phyloP scores from a whole-genome alignment of 768 basidiomycete species.

The Agaricus blazei region DNA sequence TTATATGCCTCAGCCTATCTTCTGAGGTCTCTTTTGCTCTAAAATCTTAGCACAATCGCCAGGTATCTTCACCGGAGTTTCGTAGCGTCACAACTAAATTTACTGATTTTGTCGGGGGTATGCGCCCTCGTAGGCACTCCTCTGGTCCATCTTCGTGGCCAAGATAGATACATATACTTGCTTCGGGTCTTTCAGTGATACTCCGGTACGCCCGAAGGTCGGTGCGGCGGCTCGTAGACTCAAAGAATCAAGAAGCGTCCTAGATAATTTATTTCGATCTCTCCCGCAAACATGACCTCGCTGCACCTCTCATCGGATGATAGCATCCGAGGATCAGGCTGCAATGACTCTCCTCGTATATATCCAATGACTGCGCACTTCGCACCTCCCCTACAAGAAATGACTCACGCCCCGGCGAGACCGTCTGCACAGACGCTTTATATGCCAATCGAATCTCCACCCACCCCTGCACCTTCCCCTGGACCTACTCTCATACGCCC shows the following conservation, averaged over 20 bases:
- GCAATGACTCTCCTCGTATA: background rate
- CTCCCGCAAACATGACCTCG: background rate
- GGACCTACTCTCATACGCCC: constrained; percentile 20
- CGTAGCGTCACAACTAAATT: background rate
- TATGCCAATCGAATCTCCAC: constrained; percentile 52
- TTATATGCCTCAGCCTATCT: background rate
- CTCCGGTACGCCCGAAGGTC: background rate
- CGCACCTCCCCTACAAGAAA: background rate
- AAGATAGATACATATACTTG: background rate
- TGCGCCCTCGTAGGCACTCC: background rate
- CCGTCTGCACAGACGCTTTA: constrained; percentile 25
- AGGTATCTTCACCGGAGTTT: background rate
- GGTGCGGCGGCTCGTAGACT: too few relatives aligned
- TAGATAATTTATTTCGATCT: constrained; percentile 1
- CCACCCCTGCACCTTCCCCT: constrained; percentile 61
- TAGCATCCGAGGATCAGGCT: background rate
- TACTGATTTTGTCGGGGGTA: background rate
- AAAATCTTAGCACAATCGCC: background rate
- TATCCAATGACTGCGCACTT: background rate
- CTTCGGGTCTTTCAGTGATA: background rate
- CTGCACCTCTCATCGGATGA: background rate
- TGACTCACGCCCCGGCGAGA: background rate
- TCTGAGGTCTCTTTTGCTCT: background rate
- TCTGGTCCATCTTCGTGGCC: background rate
- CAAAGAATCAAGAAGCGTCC: background rate